These are phyloP conservation scores for Penicillium roqueforti DNA, from an alignment of 495 filamentous ascomycete species.

Conservation along the genomic window DNA sequence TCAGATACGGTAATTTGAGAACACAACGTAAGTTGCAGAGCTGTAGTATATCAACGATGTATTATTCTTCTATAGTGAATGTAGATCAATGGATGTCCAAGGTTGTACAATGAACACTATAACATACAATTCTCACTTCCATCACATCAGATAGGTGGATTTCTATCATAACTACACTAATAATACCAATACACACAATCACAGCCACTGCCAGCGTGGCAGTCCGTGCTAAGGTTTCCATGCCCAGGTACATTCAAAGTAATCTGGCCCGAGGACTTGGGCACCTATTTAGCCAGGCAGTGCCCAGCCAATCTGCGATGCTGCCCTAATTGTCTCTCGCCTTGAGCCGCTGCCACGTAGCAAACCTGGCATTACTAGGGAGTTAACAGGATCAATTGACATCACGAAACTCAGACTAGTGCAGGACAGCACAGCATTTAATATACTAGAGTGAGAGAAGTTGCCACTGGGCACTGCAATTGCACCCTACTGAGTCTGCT, in stretches of 20 bases:
- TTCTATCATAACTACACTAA: background rate
- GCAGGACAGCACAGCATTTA: constrained; percentile 14
- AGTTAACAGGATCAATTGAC: background rate
- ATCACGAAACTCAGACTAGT: background rate
- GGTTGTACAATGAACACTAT: background rate
- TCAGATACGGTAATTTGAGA: background rate
- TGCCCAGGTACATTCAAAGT: background rate
- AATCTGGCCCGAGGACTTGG: background rate
- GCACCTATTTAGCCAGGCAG: background rate
- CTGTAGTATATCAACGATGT: too few species aligned
- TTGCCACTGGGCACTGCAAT: constrained; percentile 6
- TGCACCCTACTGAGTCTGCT: background rate
- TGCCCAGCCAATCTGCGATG: background rate
- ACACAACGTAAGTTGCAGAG: background rate
- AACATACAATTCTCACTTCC: background rate
- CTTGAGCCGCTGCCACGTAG: constrained; percentile 26
- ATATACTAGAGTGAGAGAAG: background rate
- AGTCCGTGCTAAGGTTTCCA: constrained; percentile 19
- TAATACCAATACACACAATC: background rate
- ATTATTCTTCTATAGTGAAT: background rate
- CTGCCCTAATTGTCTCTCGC: background rate
- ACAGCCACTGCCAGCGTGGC: constrained; percentile 26
- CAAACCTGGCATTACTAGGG: background rate
- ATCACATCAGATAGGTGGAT: background rate
- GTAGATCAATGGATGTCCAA: too few species aligned